Conservation (phyloP, 768 basidiomycete genomes). For the Sarcodon aspratus region DNA sequence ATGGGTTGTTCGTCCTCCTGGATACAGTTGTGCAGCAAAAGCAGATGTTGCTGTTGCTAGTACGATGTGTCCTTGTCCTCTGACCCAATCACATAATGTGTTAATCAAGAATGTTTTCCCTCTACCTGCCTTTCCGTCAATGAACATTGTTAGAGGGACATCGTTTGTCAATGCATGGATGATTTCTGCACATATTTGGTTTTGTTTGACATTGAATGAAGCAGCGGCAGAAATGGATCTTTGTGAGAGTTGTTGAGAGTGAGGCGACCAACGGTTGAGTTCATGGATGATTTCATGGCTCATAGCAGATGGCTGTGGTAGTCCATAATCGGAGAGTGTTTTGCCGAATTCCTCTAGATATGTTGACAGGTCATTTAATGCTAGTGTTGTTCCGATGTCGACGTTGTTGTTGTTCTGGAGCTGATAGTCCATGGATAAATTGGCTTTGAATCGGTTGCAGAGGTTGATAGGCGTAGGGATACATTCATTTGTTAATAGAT, state of each 20-base stretch:
- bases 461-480: conserved; percentile 12
- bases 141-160: conserved; percentile 14
- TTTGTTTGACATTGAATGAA: conserved; percentile 14
- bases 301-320: conserved; percentile 16
- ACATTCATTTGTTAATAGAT: conserved; percentile 23
- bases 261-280: conserved; percentile 12
- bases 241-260: conserved; percentile 2
- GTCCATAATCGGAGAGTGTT: conserved; percentile 15
- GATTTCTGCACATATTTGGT: conserved; percentile 10
- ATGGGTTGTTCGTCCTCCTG: conserved; percentile 25
- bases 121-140: conserved; percentile 28
- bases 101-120: conserved; percentile 29
- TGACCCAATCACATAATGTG: conserved; percentile 20
- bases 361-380: conserved; percentile 12
- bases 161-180: conserved; percentile 6
- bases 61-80: conserved; percentile 18
- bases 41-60: conserved; percentile 26
- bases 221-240: conserved; percentile 5
- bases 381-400: conserved; percentile 11
- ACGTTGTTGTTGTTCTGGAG: conserved; percentile 5
- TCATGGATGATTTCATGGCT: conserved; percentile 17
- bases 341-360: conserved; percentile 16
- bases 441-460: conserved; percentile 16
- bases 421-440: conserved; percentile 13
- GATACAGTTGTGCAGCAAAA: conserved; percentile 28